phyloP scores from a whole-genome alignment of 2,329 filamentous ascomycete species.

The Talaromyces verruculosus region DNA sequence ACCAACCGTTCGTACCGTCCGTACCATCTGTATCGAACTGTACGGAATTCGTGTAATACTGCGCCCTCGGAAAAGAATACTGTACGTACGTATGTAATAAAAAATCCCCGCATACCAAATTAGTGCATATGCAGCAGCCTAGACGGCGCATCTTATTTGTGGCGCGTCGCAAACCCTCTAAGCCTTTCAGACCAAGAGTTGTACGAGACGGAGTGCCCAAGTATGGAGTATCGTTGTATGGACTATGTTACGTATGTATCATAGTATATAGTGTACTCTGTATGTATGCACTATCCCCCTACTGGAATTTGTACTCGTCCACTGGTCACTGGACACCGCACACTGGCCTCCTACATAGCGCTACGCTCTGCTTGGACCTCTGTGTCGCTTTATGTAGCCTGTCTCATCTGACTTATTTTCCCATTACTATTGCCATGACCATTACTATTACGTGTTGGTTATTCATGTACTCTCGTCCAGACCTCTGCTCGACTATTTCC shows the following conservation, averaged over 20 bases:
- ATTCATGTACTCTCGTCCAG: neutral
- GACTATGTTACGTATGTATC: neutral
- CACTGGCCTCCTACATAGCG: slow-evolving; percentile 5
- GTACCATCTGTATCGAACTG: neutral
- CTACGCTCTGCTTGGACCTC: slow-evolving; percentile 14
- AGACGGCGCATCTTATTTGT: slow-evolving; percentile 7
- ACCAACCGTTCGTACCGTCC: neutral
- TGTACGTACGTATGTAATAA: neutral
- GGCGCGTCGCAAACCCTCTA: slow-evolving; percentile 4
- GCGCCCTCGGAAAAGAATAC: too few species aligned
- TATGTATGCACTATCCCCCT: neutral
- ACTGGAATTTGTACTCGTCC: neutral
- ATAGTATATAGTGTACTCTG: neutral
- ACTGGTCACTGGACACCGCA: slow-evolving; percentile 1
- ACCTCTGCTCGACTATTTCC: neutral
- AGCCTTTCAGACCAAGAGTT: neutral
- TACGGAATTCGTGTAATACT: neutral
- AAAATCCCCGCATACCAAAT: slow-evolving; percentile 17
- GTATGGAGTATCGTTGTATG: slow-evolving; percentile 6
- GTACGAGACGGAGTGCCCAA: slow-evolving; percentile 5
- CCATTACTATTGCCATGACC: slow-evolving; percentile 9
- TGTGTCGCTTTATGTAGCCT: slow-evolving; percentile 4
- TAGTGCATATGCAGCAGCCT: slow-evolving; percentile 13
- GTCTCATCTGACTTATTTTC: slow-evolving; percentile 6
- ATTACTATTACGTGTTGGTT: slow-evolving; percentile 16